A percentile compares a stretch with the other conserved stretches of the same genome.
Conservation (phyloP, 139 green algal species). For the Pedinophyceae sp. region DNA sequence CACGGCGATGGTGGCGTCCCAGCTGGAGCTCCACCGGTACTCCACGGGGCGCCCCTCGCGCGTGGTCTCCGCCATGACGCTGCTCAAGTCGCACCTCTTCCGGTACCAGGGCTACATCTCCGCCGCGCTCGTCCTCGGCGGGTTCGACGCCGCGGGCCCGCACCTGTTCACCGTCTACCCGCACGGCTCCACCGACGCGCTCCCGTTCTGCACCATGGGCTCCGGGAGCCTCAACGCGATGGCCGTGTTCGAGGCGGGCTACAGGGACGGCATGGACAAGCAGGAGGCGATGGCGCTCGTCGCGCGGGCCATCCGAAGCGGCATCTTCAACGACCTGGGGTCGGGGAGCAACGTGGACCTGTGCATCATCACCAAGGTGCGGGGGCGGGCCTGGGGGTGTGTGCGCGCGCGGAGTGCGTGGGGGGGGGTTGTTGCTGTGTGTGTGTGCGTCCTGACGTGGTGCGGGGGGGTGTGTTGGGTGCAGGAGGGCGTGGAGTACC, state of each 20-base stretch:
- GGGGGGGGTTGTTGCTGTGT: constrained; percentile 2
- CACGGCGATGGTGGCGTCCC: constrained; percentile 85
- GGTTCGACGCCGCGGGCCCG: constrained; percentile 78
- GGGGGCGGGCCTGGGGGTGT: too few species aligned
- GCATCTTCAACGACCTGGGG: constrained; percentile 94
- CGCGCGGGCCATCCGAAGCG: constrained; percentile 40
- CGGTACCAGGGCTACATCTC: constrained; percentile 91
- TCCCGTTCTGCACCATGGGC: constrained; percentile 95
- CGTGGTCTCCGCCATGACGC: constrained; percentile 82
- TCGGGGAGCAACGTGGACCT: constrained; percentile 94
- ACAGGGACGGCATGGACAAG: constrained; percentile 82
- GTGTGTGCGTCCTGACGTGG: constrained; percentile 2
- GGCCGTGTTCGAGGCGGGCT: constrained; percentile 89
- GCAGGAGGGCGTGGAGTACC: constrained; percentile 68
- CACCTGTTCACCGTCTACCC: constrained; percentile 97
- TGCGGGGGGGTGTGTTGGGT: too few species aligned
- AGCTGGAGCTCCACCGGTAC: constrained; percentile 81
- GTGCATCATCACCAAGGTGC: constrained; percentile 87
- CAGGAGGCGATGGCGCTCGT: constrained; percentile 65
- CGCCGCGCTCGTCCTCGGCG: constrained; percentile 88
- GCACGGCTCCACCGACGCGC: constrained; percentile 88
- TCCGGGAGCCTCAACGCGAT: constrained; percentile 91
- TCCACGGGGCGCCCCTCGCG: constrained; percentile 58
- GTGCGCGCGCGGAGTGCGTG: not conserved
- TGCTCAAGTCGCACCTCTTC: constrained; percentile 96